Evolutionary conservation across 148 eudicot genomes (phyloP), one percentile per base, ranked within the genome.

Genomic region (Polygonum maritimum): DNA sequence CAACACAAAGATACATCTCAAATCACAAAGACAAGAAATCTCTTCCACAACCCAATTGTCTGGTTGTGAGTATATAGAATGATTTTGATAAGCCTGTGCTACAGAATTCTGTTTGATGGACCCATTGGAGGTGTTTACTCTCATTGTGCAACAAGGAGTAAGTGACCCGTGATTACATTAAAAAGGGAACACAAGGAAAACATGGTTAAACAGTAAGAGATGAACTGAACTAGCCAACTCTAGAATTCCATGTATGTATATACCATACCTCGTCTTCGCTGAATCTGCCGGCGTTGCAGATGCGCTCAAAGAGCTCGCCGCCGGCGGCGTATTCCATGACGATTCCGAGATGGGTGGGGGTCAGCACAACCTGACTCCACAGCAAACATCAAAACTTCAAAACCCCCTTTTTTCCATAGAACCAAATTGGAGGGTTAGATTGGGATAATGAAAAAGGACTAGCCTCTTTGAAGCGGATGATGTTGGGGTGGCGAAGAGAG

Each of bases 281-380:
- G 71, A 90, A 90, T 70, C 95, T 80, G 55, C 90, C 89, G 7
- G 90, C 92, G 48, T 71, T 81, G 78, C 95, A 90, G 40, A 90
- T 90, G 4, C 92, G 85, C 13, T 90, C 90, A 60, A 90, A 90
- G 11, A 90, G 85, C 80, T 90, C 95, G 16, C 95, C 95, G 69
- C 95, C 95, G 16, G 95, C 84, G 69, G 95, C 95, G 75, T 88
- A 90, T 78, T 90, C 95, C 95, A 90, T 90, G 58, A 90, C 92
- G 40, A 90, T 90, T 2, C 83, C 95, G 76, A 90, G 74, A 85
- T 90, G 95, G 2, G 95, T 87, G 21, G 95, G 92, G 55, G 95
- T 90, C 81, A 90, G 76, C 33, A 90, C 80, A 78, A 90, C 90
- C 94, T 90, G 60, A 0, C 49, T 40, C 5, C 52, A 11, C 9